A percentile compares a stretch with the other conserved stretches of the same genome.
These are phyloP conservation scores for Termitomyces titanicus DNA, from an alignment of 768 basidiomycete genomes.

Conservation along the genomic window DNA sequence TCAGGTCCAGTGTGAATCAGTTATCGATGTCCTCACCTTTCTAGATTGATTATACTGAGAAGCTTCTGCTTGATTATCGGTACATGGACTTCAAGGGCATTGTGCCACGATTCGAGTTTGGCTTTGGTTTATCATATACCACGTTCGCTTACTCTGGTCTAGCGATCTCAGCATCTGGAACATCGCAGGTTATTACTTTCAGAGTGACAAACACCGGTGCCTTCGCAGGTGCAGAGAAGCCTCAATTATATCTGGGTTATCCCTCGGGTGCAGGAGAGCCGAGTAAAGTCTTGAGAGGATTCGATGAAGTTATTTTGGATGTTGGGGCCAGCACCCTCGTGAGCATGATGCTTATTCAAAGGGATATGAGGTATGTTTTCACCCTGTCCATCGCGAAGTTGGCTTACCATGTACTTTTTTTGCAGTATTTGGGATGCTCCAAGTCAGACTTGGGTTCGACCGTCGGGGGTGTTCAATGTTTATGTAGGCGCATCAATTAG, in stretches of 20 bases:
- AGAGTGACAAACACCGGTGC: conserved; percentile 44
- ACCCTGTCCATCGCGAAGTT: conserved; percentile 40
- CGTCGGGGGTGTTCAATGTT: conserved; percentile 47
- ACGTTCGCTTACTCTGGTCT: conserved; percentile 61
- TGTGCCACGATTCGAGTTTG: conserved; percentile 58
- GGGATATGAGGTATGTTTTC: conserved; percentile 42
- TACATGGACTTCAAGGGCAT: conserved; percentile 55
- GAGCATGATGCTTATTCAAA: conserved; percentile 30
- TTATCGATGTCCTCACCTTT: not conserved
- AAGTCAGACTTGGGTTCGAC: conserved; percentile 47
- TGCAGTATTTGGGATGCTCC: conserved; percentile 49
- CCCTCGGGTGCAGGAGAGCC: conserved; percentile 45
- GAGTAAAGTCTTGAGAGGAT: conserved; percentile 45
- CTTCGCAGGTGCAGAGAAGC: conserved; percentile 46
- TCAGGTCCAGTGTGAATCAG: not conserved
- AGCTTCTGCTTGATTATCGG: conserved; percentile 61
- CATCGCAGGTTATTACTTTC: conserved; percentile 37
- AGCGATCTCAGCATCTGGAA: conserved; percentile 30
- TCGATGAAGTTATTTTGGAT: conserved; percentile 40
- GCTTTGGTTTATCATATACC: conserved; percentile 73
- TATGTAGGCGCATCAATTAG: conserved; percentile 49
- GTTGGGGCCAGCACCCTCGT: conserved; percentile 33
- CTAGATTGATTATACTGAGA: conserved; percentile 65
- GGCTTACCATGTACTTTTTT: conserved; percentile 22
- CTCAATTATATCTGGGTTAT: conserved; percentile 51